Evolutionary conservation across 441 rosid genomes (phyloP), one percentile per base, ranked within the genome.

Genomic region (Brassica balearica): DNA sequence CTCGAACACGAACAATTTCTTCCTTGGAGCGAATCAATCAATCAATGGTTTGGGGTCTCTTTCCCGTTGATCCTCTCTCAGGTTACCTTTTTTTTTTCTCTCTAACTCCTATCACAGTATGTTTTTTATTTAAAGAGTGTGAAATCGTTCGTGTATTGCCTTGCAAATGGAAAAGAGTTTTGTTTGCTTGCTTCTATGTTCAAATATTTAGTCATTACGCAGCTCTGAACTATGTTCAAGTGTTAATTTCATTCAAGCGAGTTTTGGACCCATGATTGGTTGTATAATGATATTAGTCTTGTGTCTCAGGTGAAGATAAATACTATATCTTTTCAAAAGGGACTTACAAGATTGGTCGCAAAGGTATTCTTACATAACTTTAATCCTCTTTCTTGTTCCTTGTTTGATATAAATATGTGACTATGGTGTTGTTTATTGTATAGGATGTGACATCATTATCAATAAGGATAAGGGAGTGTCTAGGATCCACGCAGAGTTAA

Each of bases 391-490:
- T 11, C 27, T 68, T 41, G 51, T 2, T 58, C 14, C 1, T 34
- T 41, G 29, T 19, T 69, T 4, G 9, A 53, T 63, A 22, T 19
- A 14, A 23, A 51, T 65, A 72, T 77, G 9, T 46, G 17, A 2
- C 46, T 3, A 34, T 71, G 68, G 25, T 32, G 36, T 29, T 17
- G 9, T 46, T n/a, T 38, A 32, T 19, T 22, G 15, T 64, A 19
- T 81, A 95, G 99, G 96, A 73, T 95, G 99, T 76, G 97, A 95
- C 81, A 66, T 95, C 46, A 88, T 89, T 72, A 83, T 93, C 79
- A 84, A 79, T 76, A 92, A 88, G 81, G 97, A 93, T 84, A 95
- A 88, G 81, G 99, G 97, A 7, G 96, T 93, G 38, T 95, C 98
- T 29, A 87, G 99, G 67, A 76, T 88, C 80, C 99, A 93, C 81